Base-by-base conservation (phyloP, 352 stramenopile genomes). In the Phytophthora parvispora region DNA sequence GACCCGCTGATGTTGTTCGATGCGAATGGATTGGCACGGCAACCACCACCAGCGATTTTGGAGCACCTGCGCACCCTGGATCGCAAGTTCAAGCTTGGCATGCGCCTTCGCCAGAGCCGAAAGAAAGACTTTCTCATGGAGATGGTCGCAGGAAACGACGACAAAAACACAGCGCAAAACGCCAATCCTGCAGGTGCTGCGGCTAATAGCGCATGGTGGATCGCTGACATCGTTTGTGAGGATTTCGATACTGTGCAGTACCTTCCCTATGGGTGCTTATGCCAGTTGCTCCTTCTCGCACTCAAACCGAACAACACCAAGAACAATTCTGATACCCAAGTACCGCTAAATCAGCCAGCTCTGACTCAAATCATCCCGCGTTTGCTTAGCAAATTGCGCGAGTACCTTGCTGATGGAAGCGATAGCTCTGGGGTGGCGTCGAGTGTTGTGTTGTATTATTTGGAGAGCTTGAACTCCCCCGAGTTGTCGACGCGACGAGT, bases 211-310 rank as follows among this genome's bases (percentile, higher is more conserved):
- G 75, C 81, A 8, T 94, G 79, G 84, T 97, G 89, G 89, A 97
- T 97, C 60, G 87, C 86, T 15, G 89, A 97, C 34, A 94, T 97
- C 51, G 89, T 97, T 3, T 95, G 89, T 43, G 89, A 94, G 59
- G 89, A 97, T 59, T 84, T 91, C 27, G 77, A 92, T 9, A 97
- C 89, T 0, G 75, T 95, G 15, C 80, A 93, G 62, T 95, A 97
- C 47, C 75, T 97, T 0, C 89, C 89, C 4, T 81, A 90, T 34
- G 77, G 81, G 2, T 97, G 87, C 47, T 74, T 95, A 9, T 95
- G 89, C 36, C 82, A 94, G n/a, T 61, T 97, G 13, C 61, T 97
- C 9, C 61, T 97, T 31, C 74, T 95, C 2, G 85, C 89, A 10
- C 64, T 84, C 32, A 75, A 78, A 3, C 58, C 67, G 13, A 63